A percentile compares a stretch with the other conserved stretches of the same genome.
phyloP scores from a whole-genome alignment of 2,329 filamentous ascomycete species.

The Sporothrix sp. region DNA sequence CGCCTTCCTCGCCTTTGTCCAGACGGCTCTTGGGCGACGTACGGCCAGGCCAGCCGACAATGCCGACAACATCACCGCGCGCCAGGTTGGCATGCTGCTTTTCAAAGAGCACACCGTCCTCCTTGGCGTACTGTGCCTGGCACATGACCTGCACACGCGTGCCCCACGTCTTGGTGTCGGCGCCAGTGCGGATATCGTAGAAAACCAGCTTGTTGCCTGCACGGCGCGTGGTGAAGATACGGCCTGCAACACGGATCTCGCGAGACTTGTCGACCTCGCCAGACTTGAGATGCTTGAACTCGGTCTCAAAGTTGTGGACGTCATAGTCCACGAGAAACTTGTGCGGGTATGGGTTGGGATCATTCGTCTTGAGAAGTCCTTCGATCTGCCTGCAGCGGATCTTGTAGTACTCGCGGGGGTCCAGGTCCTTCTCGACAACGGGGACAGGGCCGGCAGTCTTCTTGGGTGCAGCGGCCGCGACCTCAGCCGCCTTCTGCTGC shows the following conservation, averaged over 20 bases:
- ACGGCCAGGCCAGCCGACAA: slow-evolving; percentile 72
- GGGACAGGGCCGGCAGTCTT: slow-evolving; percentile 44
- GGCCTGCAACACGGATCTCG: slow-evolving; percentile 66
- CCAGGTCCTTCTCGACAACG: slow-evolving; percentile 50
- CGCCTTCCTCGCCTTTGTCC: slow-evolving; percentile 66
- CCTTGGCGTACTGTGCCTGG: slow-evolving; percentile 67
- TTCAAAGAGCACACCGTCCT: slow-evolving; percentile 56
- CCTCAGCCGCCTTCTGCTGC: slow-evolving; percentile 66
- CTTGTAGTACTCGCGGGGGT: slow-evolving; percentile 75
- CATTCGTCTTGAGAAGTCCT: slow-evolving; percentile 57
- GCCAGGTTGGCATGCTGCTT: slow-evolving; percentile 83
- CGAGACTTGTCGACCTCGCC: slow-evolving; percentile 73
- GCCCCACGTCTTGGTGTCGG: slow-evolving; percentile 49
- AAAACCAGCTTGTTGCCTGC: slow-evolving; percentile 81
- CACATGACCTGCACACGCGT: slow-evolving; percentile 85
- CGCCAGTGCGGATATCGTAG: slow-evolving; percentile 66
- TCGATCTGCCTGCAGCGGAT: slow-evolving; percentile 77
- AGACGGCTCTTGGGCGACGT: slow-evolving; percentile 88
- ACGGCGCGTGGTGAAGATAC: slow-evolving; percentile 81
- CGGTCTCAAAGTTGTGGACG: slow-evolving; percentile 65
- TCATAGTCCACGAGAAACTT: slow-evolving; percentile 82
- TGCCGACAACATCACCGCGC: slow-evolving; percentile 85
- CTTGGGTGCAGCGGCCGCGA: slow-evolving; percentile 41
- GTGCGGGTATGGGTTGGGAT: slow-evolving; percentile 85
- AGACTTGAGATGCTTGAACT: slow-evolving; percentile 75